Evolutionary conservation across 2,329 filamentous ascomycete species (phyloP), one percentile per base, ranked within the genome.

Genomic region (Pestalotiopsis sp.): DNA sequence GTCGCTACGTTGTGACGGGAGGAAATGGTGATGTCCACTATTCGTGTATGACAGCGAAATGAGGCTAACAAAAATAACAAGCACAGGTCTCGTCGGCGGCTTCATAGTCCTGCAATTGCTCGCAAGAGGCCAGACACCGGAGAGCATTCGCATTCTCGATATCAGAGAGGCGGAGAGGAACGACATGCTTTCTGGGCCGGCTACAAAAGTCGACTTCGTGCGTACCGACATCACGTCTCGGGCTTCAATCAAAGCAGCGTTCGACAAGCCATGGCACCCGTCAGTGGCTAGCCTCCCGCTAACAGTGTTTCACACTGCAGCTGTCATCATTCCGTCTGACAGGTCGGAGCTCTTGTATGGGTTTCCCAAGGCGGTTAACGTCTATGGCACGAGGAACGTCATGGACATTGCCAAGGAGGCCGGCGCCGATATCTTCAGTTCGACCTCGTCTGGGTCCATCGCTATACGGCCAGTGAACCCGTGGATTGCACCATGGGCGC

Each of bases 301-400:
- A 6, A 86, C 84, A 6, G 84, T 86, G 14, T 85, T 84, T 72
- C 84, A 87, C 75, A 85, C 75, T 2, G 85, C 84, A 11, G 85
- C 85, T 3, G 75, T 82, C 36, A 87, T 87, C 66, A 75, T 81
- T 6, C 77, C 82, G 0, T 78, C 77, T 0, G 84, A 86, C 60
- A 82, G 85, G 45, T 79, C 80, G 20, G 72, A 75, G 69, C 75
- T 75, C 2, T 80, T 81, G 23, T 82, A 82, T 61, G 78, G 77
- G 3, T 76, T 79, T 39, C 78, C 80, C 66, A 77, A 78, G 68
- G 77, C 79, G 23, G 81, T 87, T 69, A 87, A 87, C 66, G 75
- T 86, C 23, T 75, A 78, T n/a, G 85, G 85, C 11, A 83, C 84
- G 4, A 70, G 71, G 27, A 81, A 86, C 63, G 80, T 86, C 3